Evolutionary conservation across 2,329 filamentous ascomycete species (phyloP).

Genomic region (Neurospora sp.): DNA sequence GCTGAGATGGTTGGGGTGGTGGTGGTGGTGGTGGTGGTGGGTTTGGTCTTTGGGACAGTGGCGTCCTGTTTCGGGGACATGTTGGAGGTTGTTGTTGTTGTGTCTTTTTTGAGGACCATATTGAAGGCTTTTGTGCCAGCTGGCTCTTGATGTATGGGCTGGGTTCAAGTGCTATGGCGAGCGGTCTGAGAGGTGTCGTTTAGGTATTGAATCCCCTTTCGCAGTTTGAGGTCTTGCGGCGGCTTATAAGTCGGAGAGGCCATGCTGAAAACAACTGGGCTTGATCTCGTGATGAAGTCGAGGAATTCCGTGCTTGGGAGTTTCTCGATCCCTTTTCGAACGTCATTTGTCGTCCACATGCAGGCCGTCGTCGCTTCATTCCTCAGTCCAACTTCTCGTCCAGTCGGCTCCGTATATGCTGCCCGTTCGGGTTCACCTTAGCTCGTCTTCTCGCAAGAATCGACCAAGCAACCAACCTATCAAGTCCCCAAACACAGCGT

Average conservation of each 20-base stretch:
- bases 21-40: not conserved
- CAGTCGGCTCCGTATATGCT: not conserved
- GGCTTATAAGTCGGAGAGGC: not conserved
- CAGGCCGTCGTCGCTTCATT: not conserved
- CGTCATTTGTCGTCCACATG: not conserved
- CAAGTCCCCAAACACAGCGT: not conserved
- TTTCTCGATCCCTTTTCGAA: not conserved
- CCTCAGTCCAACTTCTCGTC: not conserved
- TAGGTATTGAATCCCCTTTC: not conserved
- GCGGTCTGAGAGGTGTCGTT: not conserved
- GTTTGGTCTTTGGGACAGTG: not conserved
- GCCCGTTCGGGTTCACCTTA: not conserved
- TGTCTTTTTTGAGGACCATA: not conserved
- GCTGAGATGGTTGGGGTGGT: not conserved
- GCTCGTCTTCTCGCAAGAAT: not conserved
- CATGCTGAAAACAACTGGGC: not conserved
- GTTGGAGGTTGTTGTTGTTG: not conserved
- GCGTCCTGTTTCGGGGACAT: not conserved
- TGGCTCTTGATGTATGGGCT: not conserved
- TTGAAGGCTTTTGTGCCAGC: not conserved
- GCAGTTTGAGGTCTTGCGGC: not conserved
- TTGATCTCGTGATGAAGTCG: not conserved
- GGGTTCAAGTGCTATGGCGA: not conserved
- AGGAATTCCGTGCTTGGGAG: not conserved
- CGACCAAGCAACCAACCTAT: not conserved